phyloP scores from a whole-genome alignment of 2,329 filamentous ascomycete genomes.

The Beauveria sp. region DNA sequence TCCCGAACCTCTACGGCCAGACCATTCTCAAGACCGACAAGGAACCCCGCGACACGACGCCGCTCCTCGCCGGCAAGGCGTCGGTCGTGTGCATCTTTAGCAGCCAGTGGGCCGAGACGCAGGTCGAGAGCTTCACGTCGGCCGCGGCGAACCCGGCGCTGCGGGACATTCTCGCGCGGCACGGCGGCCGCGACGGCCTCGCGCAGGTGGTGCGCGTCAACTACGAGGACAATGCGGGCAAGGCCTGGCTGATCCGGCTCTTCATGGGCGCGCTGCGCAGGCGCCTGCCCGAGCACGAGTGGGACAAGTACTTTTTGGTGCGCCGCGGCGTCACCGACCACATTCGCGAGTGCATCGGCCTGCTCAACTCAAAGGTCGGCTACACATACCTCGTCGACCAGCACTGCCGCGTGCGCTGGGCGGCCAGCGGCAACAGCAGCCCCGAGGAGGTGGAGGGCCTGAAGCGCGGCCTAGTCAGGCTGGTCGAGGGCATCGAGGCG shows the following conservation, averaged over 20 bases:
- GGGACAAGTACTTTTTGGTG: slow-evolving; percentile 56
- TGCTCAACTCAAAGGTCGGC: slow-evolving; percentile 86
- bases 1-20: slow-evolving; percentile 81
- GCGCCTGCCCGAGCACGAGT: slow-evolving; percentile 42
- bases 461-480: slow-evolving; percentile 53
- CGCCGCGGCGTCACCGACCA: slow-evolving; percentile 50
- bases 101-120: slow-evolving; percentile 76
- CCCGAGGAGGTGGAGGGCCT: slow-evolving; percentile 60
- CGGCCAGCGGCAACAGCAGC: slow-evolving; percentile 66
- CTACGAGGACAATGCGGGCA: slow-evolving; percentile 71
- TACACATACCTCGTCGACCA: slow-evolving; percentile 89
- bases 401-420: slow-evolving; percentile 88
- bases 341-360: slow-evolving; percentile 54
- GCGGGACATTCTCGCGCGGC: slow-evolving; percentile 47
- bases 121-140: slow-evolving; percentile 66
- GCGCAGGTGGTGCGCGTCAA: slow-evolving; percentile 84
- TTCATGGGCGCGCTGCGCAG: slow-evolving; percentile 48
- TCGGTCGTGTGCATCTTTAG: slow-evolving; percentile 77
- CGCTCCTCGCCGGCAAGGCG: slow-evolving; percentile 62
- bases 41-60: slow-evolving; percentile 61
- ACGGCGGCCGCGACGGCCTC: slow-evolving; percentile 32
- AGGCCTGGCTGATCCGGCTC: slow-evolving; percentile 49
- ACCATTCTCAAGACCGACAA: slow-evolving; percentile 57
- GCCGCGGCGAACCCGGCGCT: slow-evolving; percentile 61
- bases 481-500: slow-evolving; percentile 51